phyloP scores from a whole-genome alignment of 1,139 yeast species.

The Diutina rugosa region DNA sequence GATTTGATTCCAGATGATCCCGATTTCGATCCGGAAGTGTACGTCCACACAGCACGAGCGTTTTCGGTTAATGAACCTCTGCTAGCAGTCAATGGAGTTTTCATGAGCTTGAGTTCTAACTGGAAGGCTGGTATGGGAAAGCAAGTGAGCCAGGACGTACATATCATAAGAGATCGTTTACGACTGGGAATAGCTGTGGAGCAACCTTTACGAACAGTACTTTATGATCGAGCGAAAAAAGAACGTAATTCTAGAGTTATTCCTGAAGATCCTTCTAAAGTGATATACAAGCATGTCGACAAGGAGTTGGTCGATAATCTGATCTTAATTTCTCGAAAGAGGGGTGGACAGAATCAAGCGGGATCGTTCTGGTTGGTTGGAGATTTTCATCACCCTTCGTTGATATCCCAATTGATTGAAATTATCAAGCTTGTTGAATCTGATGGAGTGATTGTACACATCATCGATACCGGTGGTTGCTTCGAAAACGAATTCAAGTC shows the following conservation, averaged over 20 bases:
- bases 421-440: conserved; percentile 16
- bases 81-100: conserved; percentile 63
- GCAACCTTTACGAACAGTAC: neutral
- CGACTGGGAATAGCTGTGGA: conserved; percentile 1
- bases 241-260: conserved; percentile 21
- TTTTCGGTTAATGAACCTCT: conserved; percentile 36
- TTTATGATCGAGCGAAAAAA: conserved; percentile 20
- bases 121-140: conserved; percentile 29
- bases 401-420: conserved; percentile 29
- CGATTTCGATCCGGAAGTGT: conserved; percentile 6
- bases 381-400: conserved; percentile 24
- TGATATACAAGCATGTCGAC: conserved; percentile 21
- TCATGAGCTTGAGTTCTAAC: conserved; percentile 24
- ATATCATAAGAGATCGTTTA: conserved; percentile 14
- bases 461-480: conserved; percentile 13
- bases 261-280: conserved; percentile 21
- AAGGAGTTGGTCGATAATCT: conserved; percentile 12
- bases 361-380: conserved; percentile 46
- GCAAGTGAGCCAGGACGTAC: conserved; percentile 26
- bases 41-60: conserved; percentile 9
- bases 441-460: conserved; percentile 17
- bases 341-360: conserved; percentile 6
- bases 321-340: neutral
- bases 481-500: conserved; percentile 4
- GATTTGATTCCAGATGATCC: conserved; percentile 10